phyloP scores from a whole-genome alignment of 2,329 filamentous ascomycete species.

The Colletotrichum gloeosporioides region DNA sequence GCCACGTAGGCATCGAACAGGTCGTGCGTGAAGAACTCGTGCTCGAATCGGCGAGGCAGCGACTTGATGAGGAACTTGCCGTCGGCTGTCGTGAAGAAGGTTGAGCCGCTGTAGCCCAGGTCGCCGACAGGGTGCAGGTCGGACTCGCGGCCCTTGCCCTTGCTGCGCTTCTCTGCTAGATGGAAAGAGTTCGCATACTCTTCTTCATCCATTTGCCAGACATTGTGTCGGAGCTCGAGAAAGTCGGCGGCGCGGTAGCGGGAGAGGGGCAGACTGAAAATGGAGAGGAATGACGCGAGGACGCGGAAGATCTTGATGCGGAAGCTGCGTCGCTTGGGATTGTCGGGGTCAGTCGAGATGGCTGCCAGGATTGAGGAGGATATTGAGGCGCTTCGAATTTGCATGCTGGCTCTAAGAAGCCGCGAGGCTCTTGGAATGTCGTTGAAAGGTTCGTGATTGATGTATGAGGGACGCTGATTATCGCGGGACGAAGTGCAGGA shows the following conservation, averaged over 20 bases:
- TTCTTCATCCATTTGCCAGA: conserved; percentile 39
- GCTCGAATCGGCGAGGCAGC: conserved; percentile 71
- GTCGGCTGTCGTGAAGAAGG: conserved; percentile 73
- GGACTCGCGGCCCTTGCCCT: conserved; percentile 38
- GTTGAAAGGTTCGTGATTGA: too few relatives aligned
- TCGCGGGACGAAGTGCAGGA: too few relatives aligned
- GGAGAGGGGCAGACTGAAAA: conserved; percentile 36
- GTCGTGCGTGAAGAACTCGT: conserved; percentile 72
- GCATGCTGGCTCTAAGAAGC: conserved; percentile 22
- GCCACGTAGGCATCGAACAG: conserved; percentile 68
- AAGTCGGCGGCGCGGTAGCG: conserved; percentile 34
- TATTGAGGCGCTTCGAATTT: conserved; percentile 44
- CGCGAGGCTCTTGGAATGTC: too few relatives aligned
- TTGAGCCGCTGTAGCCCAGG: conserved; percentile 77
- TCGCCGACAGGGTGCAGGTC: conserved; percentile 65
- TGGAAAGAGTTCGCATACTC: conserved; percentile 44
- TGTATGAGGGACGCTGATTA: too few relatives aligned
- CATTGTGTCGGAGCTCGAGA: conserved; percentile 29
- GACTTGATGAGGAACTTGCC: conserved; percentile 75
- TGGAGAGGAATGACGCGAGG: conserved; percentile 35
- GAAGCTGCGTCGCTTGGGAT: not conserved
- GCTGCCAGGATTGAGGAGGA: conserved; percentile 65
- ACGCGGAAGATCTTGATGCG: not conserved
- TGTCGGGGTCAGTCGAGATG: conserved; percentile 48
- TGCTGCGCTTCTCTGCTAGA: conserved; percentile 18